Base-by-base conservation (phyloP, 345 rosid species). In the Syzygium grande region DNA sequence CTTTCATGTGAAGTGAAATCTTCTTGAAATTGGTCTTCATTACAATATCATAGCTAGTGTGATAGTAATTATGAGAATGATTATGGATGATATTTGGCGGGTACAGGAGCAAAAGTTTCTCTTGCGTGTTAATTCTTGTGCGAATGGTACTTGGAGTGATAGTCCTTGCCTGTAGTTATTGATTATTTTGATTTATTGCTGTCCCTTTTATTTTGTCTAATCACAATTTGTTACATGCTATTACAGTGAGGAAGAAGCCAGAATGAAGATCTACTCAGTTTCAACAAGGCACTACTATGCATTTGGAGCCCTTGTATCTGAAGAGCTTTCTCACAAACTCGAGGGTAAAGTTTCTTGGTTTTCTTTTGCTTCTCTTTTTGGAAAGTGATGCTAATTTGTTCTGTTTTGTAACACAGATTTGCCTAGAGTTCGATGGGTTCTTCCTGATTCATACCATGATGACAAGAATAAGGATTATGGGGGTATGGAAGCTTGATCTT, bases 371-470 rank as follows among this genome's bases (percentile, higher is more conserved):
- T 25, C 46, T 22, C 16, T 14, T 46, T 17, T 34, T 63, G 34
- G 14, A 9, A 87, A 49, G 58, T 14, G 43, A 29, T 30, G 54
- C 84, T 90, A 22, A 85, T 51, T 10, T 25, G 84, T 53, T n/a
- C 17, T 54, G 15, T 29, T 87, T 38, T n/a, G 54, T 83, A 51
- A 12, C 55, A 3, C 92, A 98, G 99, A 97, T 85, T 87, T 98
- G 91, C 95, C 96, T 7, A 89, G 91, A 58, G 99, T 97, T 52
- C 95, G 97, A 15, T 98, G 99, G 99, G 99, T 98, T 90, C 98
- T 98, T 88, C 99, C 99, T 38, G 99, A 98, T 92, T 98, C 99
- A 13, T 98, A 96, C 91, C 59, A 95, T 34, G 38, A 34, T 34
- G 38, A 34, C 38, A 3, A 34, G 38, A 34, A 34, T 34, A 34